Evolutionary conservation across 23 red algal genomes (phyloP).

Genomic region (Cyanidium caldarium): DNA sequence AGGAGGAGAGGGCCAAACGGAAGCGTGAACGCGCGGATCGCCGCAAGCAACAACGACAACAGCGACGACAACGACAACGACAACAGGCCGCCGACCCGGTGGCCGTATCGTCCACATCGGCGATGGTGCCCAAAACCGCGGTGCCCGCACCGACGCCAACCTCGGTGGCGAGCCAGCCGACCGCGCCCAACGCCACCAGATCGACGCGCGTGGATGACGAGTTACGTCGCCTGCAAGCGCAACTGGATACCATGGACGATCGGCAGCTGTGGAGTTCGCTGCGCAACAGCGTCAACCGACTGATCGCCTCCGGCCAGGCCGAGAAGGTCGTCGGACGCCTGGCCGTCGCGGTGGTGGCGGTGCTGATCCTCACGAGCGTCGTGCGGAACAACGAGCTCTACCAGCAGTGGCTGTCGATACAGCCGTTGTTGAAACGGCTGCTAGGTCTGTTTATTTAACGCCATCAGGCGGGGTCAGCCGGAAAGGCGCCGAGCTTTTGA

Average conservation of each 20-base stretch:
- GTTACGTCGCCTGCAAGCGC: background rate
- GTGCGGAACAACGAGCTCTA: background rate
- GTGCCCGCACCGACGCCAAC: background rate
- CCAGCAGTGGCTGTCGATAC: too few relatives aligned
- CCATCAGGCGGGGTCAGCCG: too few relatives aligned
- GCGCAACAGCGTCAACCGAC: background rate
- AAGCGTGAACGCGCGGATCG: background rate
- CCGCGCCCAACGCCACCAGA: background rate
- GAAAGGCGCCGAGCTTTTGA: too few relatives aligned
- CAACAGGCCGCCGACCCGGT: background rate
- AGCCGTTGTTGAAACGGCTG: too few relatives aligned
- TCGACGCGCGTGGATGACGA: background rate
- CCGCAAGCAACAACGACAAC: background rate
- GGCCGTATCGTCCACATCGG: background rate
- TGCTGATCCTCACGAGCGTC: background rate
- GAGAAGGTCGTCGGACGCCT: conserved; percentile 6
- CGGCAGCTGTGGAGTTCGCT: background rate
- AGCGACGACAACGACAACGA: background rate
- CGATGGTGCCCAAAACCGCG: background rate
- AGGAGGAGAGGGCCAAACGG: too few relatives aligned
- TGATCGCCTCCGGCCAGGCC: background rate
- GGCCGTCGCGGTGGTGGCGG: background rate
- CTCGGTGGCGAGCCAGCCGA: background rate
- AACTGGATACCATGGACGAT: background rate
- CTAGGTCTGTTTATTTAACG: too few relatives aligned